Percentiles rank a stretch among this genome's conserved stretches.
Evolutionary conservation across 129 eudicot species (phyloP).

Genomic region (Escallonia herrerae): DNA sequence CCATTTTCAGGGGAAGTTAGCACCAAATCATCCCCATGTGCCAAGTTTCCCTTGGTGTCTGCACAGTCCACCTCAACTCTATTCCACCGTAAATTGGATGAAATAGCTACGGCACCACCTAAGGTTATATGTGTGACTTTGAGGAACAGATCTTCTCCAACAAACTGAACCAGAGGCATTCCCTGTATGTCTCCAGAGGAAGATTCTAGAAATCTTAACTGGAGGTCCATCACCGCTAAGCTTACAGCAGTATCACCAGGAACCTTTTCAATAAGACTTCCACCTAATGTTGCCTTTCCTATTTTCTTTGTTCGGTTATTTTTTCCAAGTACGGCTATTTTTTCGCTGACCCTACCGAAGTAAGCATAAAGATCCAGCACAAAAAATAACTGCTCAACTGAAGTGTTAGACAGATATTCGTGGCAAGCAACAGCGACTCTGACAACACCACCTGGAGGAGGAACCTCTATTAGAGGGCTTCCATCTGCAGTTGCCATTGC

Average conservation of each 20-base stretch:
- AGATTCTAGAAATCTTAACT: constrained; percentile 72
- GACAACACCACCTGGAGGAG: constrained; percentile 96
- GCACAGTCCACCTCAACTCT: constrained; percentile 79
- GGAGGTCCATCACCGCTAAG: constrained; percentile 56
- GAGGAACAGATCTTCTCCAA: constrained; percentile 61
- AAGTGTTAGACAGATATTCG: constrained; percentile 77
- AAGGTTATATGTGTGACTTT: constrained; percentile 82
- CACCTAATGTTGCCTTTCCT: constrained; percentile 33
- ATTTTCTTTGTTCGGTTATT: constrained; percentile 23
- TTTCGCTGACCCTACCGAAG: constrained; percentile 69
- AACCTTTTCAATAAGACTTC: constrained; percentile 52
- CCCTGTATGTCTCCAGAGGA: constrained; percentile 40
- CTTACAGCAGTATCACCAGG: constrained; percentile 95
- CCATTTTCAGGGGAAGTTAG: constrained; percentile 17
- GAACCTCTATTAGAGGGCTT: constrained; percentile 54
- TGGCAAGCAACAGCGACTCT: constrained; percentile 81
- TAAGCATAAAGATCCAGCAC: constrained; percentile 81
- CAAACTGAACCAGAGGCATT: constrained; percentile 71
- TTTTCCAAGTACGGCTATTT: constrained; percentile 51
- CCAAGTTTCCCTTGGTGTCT: constrained; percentile 37
- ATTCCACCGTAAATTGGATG: constrained; percentile 73
- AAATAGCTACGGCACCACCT: constrained; percentile 89
- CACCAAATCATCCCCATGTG: constrained; percentile 23
- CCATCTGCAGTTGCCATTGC: constrained; percentile 99
- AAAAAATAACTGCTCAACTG: constrained; percentile 86